These are phyloP conservation scores for Coemansia pectinata DNA, from an alignment of 192 early-diverging fungal species.

Conservation along the genomic window DNA sequence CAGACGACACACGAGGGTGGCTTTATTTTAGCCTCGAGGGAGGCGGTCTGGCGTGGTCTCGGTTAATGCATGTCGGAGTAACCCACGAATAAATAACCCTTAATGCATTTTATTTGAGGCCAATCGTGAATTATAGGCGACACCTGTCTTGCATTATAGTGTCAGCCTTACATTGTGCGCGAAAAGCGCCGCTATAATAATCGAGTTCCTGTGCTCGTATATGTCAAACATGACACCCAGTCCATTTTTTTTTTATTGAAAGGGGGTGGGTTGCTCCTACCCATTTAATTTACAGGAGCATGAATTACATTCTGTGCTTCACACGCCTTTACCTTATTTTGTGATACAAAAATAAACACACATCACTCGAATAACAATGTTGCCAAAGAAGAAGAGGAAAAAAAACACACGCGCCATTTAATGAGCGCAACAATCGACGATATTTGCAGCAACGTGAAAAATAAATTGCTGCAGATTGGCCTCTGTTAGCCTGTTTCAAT, in stretches of 20 bases:
- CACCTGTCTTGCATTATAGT: background rate
- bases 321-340: background rate
- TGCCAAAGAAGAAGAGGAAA: background rate
- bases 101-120: background rate
- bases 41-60: background rate
- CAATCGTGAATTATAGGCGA: no score
- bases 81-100: background rate
- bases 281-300: background rate
- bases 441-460: background rate
- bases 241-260: background rate
- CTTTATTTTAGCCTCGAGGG: conserved; percentile 2
- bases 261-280: no score
- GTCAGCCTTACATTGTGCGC: background rate
- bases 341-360: background rate
- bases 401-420: no score
- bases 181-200: background rate
- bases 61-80: conserved; percentile 1
- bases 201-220: background rate
- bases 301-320: no score
- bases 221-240: background rate
- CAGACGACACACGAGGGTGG: background rate
- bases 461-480: background rate
- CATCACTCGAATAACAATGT: background rate
- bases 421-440: no score
- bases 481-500: background rate